These are phyloP conservation scores for Fusarium globosum DNA, from an alignment of 2,329 filamentous ascomycete genomes.

Conservation along the genomic window DNA sequence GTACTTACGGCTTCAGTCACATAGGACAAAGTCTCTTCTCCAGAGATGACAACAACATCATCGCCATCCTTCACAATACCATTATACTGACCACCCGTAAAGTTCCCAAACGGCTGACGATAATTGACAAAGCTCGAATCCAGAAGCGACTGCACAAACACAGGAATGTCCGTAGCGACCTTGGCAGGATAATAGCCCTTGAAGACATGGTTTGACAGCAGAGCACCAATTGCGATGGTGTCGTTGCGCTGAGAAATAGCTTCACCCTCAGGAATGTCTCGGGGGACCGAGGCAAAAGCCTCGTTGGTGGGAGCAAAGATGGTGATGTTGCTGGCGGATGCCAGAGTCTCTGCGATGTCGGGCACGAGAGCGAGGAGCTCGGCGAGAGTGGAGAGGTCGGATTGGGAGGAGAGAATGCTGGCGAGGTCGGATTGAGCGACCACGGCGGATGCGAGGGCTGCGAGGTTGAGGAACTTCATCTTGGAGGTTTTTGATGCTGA, in stretches of 20 bases:
- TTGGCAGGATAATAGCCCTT: constrained; percentile 46
- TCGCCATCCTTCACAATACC: constrained; percentile 48
- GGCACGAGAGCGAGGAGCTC: constrained; percentile 35
- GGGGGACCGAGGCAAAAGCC: constrained; percentile 49
- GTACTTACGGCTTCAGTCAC: constrained; percentile 48
- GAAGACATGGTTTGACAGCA: constrained; percentile 50
- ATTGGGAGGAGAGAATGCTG: constrained; percentile 29
- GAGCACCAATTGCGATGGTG: constrained; percentile 46
- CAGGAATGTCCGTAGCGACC: constrained; percentile 45
- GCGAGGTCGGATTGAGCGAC: constrained; percentile 32
- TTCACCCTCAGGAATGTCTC: constrained; percentile 48
- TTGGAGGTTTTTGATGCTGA: background rate
- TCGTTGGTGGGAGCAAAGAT: constrained; percentile 52
- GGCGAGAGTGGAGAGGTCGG: constrained; percentile 29
- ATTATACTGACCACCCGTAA: constrained; percentile 52
- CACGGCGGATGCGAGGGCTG: constrained; percentile 24
- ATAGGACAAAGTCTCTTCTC: constrained; percentile 47
- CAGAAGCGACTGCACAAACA: constrained; percentile 46
- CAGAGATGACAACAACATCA: constrained; percentile 49
- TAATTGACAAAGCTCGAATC: constrained; percentile 46
- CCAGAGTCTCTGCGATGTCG: constrained; percentile 47
- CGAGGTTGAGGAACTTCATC: constrained; percentile 29
- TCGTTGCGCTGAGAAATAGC: constrained; percentile 47
- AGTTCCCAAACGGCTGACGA: constrained; percentile 52
- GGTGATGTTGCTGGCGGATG: constrained; percentile 48